phyloP scores from a whole-genome alignment of 2,329 filamentous ascomycete species.

The Cladophialophora yegresii region DNA sequence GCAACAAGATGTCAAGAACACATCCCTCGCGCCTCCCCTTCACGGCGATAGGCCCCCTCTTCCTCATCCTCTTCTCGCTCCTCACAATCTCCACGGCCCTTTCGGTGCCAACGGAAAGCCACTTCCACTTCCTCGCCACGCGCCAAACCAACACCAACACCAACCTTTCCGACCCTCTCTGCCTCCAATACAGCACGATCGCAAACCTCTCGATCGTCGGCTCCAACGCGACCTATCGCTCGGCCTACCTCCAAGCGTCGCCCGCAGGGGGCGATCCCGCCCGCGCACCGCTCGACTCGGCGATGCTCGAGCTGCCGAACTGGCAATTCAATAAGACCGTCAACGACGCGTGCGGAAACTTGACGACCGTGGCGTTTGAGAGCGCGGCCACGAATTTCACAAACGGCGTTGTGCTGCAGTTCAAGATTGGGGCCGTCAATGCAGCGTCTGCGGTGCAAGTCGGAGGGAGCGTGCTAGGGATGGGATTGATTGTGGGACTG shows the following conservation, averaged over 20 bases:
- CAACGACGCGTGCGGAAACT: conserved; percentile 27
- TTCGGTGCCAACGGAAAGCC: conserved; percentile 13
- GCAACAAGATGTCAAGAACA: conserved; percentile 17
- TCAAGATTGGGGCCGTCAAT: conserved; percentile 18
- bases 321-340: conserved; percentile 19
- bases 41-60: too few relatives aligned
- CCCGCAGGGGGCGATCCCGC: conserved; percentile 30
- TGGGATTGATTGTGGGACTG: conserved; percentile 12
- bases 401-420: conserved; percentile 24
- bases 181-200: conserved; percentile 23
- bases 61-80: conserved; percentile 23
- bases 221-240: conserved; percentile 33
- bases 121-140: conserved; percentile 9
- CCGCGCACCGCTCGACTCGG: conserved; percentile 24
- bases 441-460: conserved; percentile 17
- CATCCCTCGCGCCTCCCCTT: background rate
- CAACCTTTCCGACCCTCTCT: conserved; percentile 4
- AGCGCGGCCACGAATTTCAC: conserved; percentile 26
- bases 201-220: conserved; percentile 30
- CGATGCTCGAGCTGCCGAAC: conserved; percentile 16
- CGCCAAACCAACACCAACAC: conserved; percentile 16
- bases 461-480: conserved; percentile 12
- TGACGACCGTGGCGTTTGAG: conserved; percentile 25
- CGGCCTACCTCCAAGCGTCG: conserved; percentile 26
- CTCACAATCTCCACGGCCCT: conserved; percentile 19